Conservation (phyloP, 2,329 filamentous ascomycete species). For the Botryotinia globosa region DNA sequence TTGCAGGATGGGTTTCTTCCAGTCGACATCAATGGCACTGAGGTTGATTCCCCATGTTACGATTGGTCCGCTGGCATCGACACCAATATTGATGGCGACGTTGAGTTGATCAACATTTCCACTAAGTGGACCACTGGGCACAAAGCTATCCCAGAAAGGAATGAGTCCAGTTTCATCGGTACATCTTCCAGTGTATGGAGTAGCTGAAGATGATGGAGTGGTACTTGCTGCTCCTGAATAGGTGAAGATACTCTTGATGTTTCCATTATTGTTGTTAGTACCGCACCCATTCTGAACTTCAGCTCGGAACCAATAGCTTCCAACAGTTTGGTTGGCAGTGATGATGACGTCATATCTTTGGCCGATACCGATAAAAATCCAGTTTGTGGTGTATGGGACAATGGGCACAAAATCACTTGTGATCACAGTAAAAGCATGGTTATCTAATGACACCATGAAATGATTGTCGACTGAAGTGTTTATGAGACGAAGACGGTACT, state of each 20-base stretch:
- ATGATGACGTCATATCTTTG: slow-evolving; percentile 48
- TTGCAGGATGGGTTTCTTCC: slow-evolving; percentile 44
- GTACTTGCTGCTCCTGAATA: slow-evolving; percentile 20
- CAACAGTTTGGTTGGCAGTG: slow-evolving; percentile 42
- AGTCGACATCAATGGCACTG: slow-evolving; percentile 40
- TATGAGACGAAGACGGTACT: slow-evolving; percentile 47
- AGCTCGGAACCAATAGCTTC: slow-evolving; percentile 53
- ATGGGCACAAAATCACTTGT: slow-evolving; percentile 57
- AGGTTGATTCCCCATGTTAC: slow-evolving; percentile 22
- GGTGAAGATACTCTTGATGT: slow-evolving; percentile 21
- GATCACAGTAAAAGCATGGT: slow-evolving; percentile 57
- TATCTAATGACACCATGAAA: slow-evolving; percentile 49
- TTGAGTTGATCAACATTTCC: slow-evolving; percentile 6
- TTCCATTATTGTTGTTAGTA: slow-evolving; percentile 18
- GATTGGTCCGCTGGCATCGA: slow-evolving; percentile 17
- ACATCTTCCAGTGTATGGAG: slow-evolving; percentile 18
- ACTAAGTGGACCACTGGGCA: slow-evolving; percentile 10
- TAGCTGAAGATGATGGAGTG: slow-evolving; percentile 17
- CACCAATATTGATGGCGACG: slow-evolving; percentile 19
- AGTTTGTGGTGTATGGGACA: slow-evolving; percentile 48
- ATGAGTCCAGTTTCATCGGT: slow-evolving; percentile 19
- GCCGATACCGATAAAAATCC: slow-evolving; percentile 43
- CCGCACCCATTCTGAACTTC: slow-evolving; percentile 18
- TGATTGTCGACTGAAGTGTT: slow-evolving; percentile 45
- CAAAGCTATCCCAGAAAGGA: slow-evolving; percentile 20